Percentiles rank a stretch among this genome's conserved stretches.
Evolutionary conservation across 2,329 filamentous ascomycete genomes (phyloP).

Genomic region (Neurospora sp.): DNA sequence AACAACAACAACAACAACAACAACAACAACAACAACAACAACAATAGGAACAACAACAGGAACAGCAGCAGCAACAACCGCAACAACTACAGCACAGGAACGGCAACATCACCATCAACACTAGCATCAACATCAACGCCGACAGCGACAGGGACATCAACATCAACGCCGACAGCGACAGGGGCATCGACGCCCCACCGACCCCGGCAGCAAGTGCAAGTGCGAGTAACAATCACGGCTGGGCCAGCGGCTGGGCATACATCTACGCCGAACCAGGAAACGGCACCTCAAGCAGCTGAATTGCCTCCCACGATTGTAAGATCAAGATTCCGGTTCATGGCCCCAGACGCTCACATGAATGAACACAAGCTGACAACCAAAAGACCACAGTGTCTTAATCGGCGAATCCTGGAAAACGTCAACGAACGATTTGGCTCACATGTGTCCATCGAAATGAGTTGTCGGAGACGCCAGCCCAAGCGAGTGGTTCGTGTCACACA

Average conservation of each 20-base stretch:
- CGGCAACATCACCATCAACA: not conserved
- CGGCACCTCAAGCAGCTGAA: not conserved
- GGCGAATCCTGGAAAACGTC: not conserved
- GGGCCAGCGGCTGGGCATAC: not conserved
- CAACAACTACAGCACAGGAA: not conserved
- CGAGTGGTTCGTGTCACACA: not conserved
- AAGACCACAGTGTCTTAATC: not conserved
- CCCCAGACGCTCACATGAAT: not conserved
- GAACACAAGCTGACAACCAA: not conserved
- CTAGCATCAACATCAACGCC: not conserved
- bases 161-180: not conserved
- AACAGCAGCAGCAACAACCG: no score
- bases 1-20: not conserved
- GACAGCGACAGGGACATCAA: not conserved
- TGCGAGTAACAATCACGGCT: not conserved
- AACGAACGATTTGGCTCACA: not conserved
- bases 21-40: not conserved
- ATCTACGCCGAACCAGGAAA: not conserved
- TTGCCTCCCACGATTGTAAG: not conserved
- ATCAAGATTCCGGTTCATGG: not conserved
- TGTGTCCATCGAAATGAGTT: not conserved
- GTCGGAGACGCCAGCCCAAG: not conserved
- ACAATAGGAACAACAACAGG: no score
- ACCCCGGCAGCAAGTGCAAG: not conserved
- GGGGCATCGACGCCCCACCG: not conserved